Evolutionary conservation across 2,329 filamentous ascomycete genomes (phyloP), one percentile per base, ranked within the genome.

Genomic region (Trichoderma atrobrunneum): DNA sequence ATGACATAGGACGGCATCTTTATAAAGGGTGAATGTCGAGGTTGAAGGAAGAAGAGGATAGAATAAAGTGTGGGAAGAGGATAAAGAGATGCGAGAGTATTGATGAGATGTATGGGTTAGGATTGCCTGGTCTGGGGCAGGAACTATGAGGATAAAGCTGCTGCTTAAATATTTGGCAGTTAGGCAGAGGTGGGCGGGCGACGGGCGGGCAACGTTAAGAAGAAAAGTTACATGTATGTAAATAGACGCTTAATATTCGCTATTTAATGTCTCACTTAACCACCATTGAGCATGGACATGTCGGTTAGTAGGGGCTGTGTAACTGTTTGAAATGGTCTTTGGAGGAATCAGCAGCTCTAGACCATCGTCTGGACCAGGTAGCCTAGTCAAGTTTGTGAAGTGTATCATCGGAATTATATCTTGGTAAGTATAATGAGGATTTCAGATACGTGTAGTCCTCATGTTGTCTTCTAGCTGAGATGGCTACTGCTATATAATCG

Each of bases 1-100:
- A 67, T 30, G 11, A 67, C 51, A 18, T 67, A 67, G 16, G 51
- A 67, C 28, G 64, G 18, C 64, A 67, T 67, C 18, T 60, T 34
- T 14, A 21, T 10, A 51, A 1, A 5, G 11, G 3, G 14, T 24
- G 48, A 54, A 54, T 24, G 56, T 12, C 5, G 7, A n/a, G 16
- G 7, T n/a, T 3, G 6, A n/a, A 12, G 0, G 18, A 34, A 21
- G 57, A 1, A 30, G 5, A 18, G 5, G n/a, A 8, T 7, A n/a
- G 60, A 48, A 8, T 6, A 3, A 48, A 30, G 32, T 10, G 3
- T 10, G 2, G 12, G 16, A 6, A 32, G 16, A 12, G 5, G 3
- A 43, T 43, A 4, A 43, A 43, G 16, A 10, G 39, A n/a, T 43
- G 16, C 39, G 7, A 43, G 0, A 43, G 7, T n/a, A n/a, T 10